Evolutionary conservation across 2,329 filamentous ascomycete species (phyloP), one percentile per base, ranked within the genome.

Genomic region (Ophiostoma australiae): DNA sequence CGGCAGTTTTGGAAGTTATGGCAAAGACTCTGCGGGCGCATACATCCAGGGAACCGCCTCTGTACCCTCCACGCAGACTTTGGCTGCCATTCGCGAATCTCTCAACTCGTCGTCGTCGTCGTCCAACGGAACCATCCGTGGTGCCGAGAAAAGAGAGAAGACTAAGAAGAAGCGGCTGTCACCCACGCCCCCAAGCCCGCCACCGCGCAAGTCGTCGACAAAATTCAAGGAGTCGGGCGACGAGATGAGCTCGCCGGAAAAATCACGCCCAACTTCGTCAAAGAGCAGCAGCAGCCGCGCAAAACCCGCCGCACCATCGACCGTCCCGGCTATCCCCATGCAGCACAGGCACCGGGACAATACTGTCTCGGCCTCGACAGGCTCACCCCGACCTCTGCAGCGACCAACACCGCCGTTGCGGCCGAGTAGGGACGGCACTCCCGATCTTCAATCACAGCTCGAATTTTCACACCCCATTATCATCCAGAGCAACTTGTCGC

Each of bases 101-200:
- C 81, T 88, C 5, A 90, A 85, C 31, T 93, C 90, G 0, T 92
- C 90, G 0, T 92, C 90, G 0, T 91, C 90, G 5, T 87, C 86
- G 72, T 91, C 90, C 7, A 74, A 73, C 48, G 73, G 72, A 4
- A 91, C 89, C 1, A 85, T 91, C 10, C 84, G 87, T 44, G 84
- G 81, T 20, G 84, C 82, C 33, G 83, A 83, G 15, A 82, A 78
- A 73, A 83, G 78, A 73, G 70, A 78, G 27, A 83, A 41, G 33
- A 81, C 72, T 75, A 81, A 80, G 71, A 79, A 79, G 68, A 83
- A 81, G 75, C 78, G 79, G 27, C 76, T 85, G 4, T 79, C 82
- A n/a, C 81, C 83, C 1, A 79, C 82, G 7, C 84, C 87, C 13
- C 86, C 85, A 13, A 91, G 85, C 71, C 88, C 88, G 13, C 87